Evolutionary conservation across 495 filamentous ascomycete species (phyloP), one percentile per base, ranked within the genome.

Genomic region (Rhypophila decipiens): DNA sequence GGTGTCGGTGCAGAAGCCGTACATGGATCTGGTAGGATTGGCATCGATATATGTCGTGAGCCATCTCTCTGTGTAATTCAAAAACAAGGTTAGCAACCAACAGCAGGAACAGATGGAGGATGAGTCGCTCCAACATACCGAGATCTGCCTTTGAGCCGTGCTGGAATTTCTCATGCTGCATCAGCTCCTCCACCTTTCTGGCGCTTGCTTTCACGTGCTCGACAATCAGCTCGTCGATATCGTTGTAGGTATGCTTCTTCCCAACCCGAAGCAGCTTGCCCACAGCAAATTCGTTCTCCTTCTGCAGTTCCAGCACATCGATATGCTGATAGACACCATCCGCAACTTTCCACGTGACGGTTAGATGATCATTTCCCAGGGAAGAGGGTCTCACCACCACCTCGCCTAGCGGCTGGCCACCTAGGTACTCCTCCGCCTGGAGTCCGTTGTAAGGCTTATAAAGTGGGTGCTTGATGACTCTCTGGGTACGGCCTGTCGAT

Each of bases 131-230:
- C 85, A 31, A 13, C 27, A 31, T 31, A 95, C 91, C 91, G 49
- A 88, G 86, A 55, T 94, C 86, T 23, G 80, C 71, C 62, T 84
- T 85, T 58, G 77, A 90, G 34, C 83, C 82, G 38, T 79, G 77
- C 60, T 93, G 87, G 64, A 85, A 97, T 64, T 95, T 94, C 54
- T 95, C 90, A 68, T 95, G 79, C 52, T 84, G 71, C 76, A 87
- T 88, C 73, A 98, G 85, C 70, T 98, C 93, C 42, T 95, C 91
- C 7, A 96, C 90, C 71, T 98, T 98, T 70, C 85, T 88, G 23
- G 89, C 87, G 91, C 96, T 96, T 27, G 90, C 86, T 69, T 95
- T 91, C 57, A 98, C 87, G 53, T 98, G 93, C 49, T 89, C 88
- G 64, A 90, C 90, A 56, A 98, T 97, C 67, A 98, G 67, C 67